Percentiles rank a stretch among this genome's conserved stretches.
These are phyloP conservation scores for Candida morakotiae DNA, from an alignment of 805 yeast genomes.

Conservation along the genomic window DNA sequence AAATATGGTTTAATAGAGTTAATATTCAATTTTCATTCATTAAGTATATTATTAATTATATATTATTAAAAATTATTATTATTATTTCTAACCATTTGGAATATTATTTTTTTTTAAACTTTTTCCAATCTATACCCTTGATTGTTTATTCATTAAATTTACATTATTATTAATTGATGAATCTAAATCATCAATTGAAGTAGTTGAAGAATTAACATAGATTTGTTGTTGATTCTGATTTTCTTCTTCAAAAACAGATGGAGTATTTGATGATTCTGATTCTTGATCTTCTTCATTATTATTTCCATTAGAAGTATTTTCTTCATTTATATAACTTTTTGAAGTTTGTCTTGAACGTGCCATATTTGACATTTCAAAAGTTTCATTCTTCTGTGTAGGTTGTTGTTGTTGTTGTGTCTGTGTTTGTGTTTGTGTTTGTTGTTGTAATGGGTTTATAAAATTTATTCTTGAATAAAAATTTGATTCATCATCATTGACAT, in stretches of 20 bases:
- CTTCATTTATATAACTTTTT: slow-evolving; percentile 11
- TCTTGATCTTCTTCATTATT: slow-evolving; percentile 14
- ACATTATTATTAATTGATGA: slow-evolving; percentile 1
- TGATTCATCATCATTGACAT: slow-evolving; percentile 8
- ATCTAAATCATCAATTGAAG: slow-evolving; percentile 30
- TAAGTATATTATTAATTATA: too few species aligned
- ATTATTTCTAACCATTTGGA: too few species aligned
- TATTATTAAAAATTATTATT: too few species aligned
- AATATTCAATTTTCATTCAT: too few species aligned
- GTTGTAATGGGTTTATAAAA: slow-evolving; percentile 3
- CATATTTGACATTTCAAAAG: slow-evolving; percentile 19
- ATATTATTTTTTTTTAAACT: too few species aligned
- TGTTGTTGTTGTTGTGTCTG: slow-evolving; percentile 8
- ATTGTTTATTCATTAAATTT: background rate
- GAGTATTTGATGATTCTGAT: slow-evolving; percentile 31
- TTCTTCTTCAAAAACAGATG: slow-evolving; percentile 34
- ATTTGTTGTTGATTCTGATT: slow-evolving; percentile 20
- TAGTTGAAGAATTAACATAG: slow-evolving; percentile 28
- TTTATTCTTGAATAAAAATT: slow-evolving; percentile 5
- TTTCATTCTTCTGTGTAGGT: slow-evolving; percentile 9
- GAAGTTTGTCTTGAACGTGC: slow-evolving; percentile 29
- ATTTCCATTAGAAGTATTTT: background rate
- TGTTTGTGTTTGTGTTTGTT: slow-evolving; percentile 1
- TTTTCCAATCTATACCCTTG: too few species aligned
- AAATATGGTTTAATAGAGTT: too few species aligned